A percentile compares a stretch with the other conserved stretches of the same genome.
phyloP scores from a whole-genome alignment of 768 basidiomycete species.

The Clathrus columnatus region DNA sequence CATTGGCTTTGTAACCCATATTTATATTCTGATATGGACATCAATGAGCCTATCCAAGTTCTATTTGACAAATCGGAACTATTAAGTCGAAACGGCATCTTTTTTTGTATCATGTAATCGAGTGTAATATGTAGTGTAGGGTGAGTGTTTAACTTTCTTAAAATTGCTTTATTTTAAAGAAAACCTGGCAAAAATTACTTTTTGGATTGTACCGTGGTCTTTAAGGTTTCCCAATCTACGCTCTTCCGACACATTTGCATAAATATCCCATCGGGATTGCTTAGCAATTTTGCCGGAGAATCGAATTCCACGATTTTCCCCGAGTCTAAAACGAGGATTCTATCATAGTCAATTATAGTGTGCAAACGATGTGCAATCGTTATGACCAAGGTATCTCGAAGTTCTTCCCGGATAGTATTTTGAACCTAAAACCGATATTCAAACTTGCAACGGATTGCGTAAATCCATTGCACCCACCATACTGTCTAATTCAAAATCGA shows the following conservation, averaged over 20 bases:
- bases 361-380: conserved; percentile 78
- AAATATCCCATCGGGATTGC: conserved; percentile 48
- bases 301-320: conserved; percentile 75
- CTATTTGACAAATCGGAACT: no score
- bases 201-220: neutral
- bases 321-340: conserved; percentile 58
- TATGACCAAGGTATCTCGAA: conserved; percentile 62
- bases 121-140: no score
- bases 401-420: conserved; percentile 62
- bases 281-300: conserved; percentile 47
- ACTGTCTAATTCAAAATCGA: conserved; percentile 62
- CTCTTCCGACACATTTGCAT: conserved; percentile 60
- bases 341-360: conserved; percentile 70
- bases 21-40: no score
- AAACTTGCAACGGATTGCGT: neutral
- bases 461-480: conserved; percentile 33
- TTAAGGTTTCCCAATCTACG: conserved; percentile 19
- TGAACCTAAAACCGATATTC: conserved; percentile 43
- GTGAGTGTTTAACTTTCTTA: no score
- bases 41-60: no score
- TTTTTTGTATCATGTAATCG: no score
- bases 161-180: neutral
- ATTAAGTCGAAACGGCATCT: no score
- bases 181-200: neutral
- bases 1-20: no score